Evolutionary conservation across 2,329 filamentous ascomycete species (phyloP).

Genomic region (Sclerotinia minor): DNA sequence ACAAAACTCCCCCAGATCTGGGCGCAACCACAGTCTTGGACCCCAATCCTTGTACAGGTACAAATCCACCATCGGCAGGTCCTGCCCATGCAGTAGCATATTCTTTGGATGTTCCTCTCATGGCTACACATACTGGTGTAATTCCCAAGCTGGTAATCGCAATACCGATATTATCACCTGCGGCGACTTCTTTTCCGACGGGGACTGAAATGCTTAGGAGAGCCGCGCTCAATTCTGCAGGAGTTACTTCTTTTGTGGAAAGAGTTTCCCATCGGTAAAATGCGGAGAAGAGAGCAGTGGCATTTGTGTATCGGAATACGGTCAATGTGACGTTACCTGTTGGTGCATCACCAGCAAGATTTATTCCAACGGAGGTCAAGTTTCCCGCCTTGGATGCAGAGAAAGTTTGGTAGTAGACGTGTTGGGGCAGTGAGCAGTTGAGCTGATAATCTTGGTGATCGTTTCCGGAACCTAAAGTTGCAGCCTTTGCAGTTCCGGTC

Average conservation of each 20-base stretch:
- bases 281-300: slow-evolving; percentile 32
- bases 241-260: slow-evolving; percentile 24
- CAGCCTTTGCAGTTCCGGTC: not conserved
- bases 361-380: slow-evolving; percentile 29
- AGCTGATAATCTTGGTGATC: slow-evolving; percentile 24
- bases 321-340: slow-evolving; percentile 29
- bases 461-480: slow-evolving; percentile 28
- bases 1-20: slow-evolving; percentile 28
- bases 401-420: slow-evolving; percentile 34
- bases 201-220: slow-evolving; percentile 27
- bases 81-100: slow-evolving; percentile 12
- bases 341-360: slow-evolving; percentile 29
- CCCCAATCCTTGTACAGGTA: slow-evolving; percentile 9
- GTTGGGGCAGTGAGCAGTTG: slow-evolving; percentile 30
- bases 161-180: slow-evolving; percentile 32
- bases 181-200: slow-evolving; percentile 23
- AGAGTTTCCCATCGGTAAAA: slow-evolving; percentile 35
- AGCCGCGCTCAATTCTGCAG: slow-evolving; percentile 20
- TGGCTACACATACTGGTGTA: slow-evolving; percentile 29
- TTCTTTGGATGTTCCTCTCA: not conserved
- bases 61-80: slow-evolving; percentile 1
- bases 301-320: slow-evolving; percentile 33
- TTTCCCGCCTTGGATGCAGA: slow-evolving; percentile 28
- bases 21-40: not conserved
- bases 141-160: slow-evolving; percentile 29